Conservation (phyloP, 1,284 basidiomycete species). For the Tylopilus orsonianus region DNA sequence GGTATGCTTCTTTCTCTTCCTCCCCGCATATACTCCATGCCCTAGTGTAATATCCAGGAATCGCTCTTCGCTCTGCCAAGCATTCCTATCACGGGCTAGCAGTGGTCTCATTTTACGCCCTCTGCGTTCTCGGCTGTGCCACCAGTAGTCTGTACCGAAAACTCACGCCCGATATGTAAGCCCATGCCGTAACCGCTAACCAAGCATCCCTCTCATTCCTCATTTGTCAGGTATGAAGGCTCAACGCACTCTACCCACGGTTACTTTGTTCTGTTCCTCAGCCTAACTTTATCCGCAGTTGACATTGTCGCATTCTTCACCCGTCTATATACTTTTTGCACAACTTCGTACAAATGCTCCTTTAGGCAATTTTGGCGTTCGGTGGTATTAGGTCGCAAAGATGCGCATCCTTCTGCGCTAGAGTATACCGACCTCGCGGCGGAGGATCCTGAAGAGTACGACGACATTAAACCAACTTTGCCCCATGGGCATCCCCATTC, state of each 20-base stretch:
- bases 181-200: slow-evolving; percentile 3
- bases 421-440: slow-evolving; percentile 57
- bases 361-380: slow-evolving; percentile 53
- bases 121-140: slow-evolving; percentile 58
- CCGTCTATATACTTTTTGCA: slow-evolving; percentile 50
- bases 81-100: slow-evolving; percentile 60
- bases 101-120: slow-evolving; percentile 56
- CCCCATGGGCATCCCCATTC: slow-evolving; percentile 34
- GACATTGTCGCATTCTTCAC: slow-evolving; percentile 51
- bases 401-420: slow-evolving; percentile 23
- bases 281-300: slow-evolving; percentile 54
- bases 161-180: slow-evolving; percentile 77
- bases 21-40: not conserved
- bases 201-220: slow-evolving; percentile 14
- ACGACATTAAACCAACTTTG: slow-evolving; percentile 34
- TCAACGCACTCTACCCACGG: slow-evolving; percentile 63
- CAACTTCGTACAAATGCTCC: slow-evolving; percentile 44
- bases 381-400: slow-evolving; percentile 50
- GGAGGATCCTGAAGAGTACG: slow-evolving; percentile 56
- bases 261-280: slow-evolving; percentile 57
- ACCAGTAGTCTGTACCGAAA: slow-evolving; percentile 68
- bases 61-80: slow-evolving; percentile 70
- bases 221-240: slow-evolving; percentile 62
- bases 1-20: slow-evolving; percentile 44
- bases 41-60: slow-evolving; percentile 45